Evolutionary conservation across 2,329 filamentous ascomycete genomes (phyloP).

Genomic region (Parasarocladium wereldwijsianum): DNA sequence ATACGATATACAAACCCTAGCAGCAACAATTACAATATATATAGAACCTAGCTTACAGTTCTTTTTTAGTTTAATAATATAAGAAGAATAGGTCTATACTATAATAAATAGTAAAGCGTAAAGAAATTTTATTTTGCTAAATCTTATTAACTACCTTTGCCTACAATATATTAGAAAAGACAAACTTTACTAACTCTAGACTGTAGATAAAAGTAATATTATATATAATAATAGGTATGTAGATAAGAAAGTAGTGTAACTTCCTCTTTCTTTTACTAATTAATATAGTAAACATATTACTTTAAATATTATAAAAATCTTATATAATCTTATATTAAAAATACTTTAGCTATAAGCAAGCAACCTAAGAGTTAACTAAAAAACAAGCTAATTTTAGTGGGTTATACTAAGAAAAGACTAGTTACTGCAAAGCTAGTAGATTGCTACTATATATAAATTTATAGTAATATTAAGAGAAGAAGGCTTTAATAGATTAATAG

Average conservation of each 20-base stretch:
- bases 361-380: conserved; percentile 1
- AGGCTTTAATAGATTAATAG: conserved; percentile 3
- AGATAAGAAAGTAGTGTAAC: conserved; percentile 1
- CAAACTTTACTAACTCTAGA: conserved; percentile 1
- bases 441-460: conserved; percentile 4
- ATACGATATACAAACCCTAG: background rate
- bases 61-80: background rate
- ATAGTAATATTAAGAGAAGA: conserved; percentile 4
- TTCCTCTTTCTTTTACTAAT: background rate
- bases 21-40: background rate
- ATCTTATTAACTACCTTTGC: conserved; percentile 1
- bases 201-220: conserved; percentile 2
- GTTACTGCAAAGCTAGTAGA: conserved; percentile 1
- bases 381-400: conserved; percentile 2
- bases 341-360: conserved; percentile 1
- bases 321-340: conserved; percentile 1
- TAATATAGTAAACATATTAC: background rate
- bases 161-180: conserved; percentile 1
- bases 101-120: conserved; percentile 1
- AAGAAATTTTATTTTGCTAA: conserved; percentile 1
- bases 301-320: conserved; percentile 1
- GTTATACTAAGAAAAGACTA: conserved; percentile 2
- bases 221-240: conserved; percentile 3
- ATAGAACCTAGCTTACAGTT: background rate
- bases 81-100: background rate